Conservation (phyloP, 2,329 filamentous ascomycete species). For the Sporothrix curviconia region DNA sequence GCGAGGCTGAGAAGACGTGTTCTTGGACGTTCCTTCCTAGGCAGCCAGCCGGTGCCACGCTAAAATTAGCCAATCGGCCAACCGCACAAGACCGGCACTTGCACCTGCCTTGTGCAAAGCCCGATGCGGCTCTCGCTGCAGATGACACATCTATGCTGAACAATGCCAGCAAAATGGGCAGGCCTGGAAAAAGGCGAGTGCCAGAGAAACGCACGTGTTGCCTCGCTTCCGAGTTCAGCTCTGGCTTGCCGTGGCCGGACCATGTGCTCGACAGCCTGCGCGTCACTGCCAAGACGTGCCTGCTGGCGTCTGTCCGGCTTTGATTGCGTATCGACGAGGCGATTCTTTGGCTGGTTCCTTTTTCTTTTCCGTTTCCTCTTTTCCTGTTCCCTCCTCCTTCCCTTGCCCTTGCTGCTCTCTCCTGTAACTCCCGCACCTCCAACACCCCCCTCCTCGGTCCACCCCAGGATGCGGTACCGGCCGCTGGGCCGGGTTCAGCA, state of each 20-base stretch:
- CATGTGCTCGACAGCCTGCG: constrained; percentile 6
- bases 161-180: too few relatives aligned
- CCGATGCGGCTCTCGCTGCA: too few relatives aligned
- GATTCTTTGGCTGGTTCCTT: background rate
- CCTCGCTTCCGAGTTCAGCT: background rate
- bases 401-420: background rate
- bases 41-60: background rate
- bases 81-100: background rate
- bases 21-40: background rate
- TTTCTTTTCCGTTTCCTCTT: background rate
- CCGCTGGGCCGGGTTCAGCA: constrained; percentile 53
- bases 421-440: too few relatives aligned
- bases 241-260: background rate
- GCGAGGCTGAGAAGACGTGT: background rate
- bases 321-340: background rate
- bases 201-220: too few relatives aligned
- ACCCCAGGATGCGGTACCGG: constrained; percentile 55
- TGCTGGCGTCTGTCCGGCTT: background rate
- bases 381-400: background rate
- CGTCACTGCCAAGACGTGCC: background rate
- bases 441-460: constrained; percentile 23
- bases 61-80: background rate
- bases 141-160: too few relatives aligned
- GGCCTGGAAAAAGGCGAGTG: too few relatives aligned
- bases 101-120: too few relatives aligned